These are phyloP conservation scores for Lasiodiplodia sp. DNA, from an alignment of 2,329 filamentous ascomycete species.

Conservation along the genomic window DNA sequence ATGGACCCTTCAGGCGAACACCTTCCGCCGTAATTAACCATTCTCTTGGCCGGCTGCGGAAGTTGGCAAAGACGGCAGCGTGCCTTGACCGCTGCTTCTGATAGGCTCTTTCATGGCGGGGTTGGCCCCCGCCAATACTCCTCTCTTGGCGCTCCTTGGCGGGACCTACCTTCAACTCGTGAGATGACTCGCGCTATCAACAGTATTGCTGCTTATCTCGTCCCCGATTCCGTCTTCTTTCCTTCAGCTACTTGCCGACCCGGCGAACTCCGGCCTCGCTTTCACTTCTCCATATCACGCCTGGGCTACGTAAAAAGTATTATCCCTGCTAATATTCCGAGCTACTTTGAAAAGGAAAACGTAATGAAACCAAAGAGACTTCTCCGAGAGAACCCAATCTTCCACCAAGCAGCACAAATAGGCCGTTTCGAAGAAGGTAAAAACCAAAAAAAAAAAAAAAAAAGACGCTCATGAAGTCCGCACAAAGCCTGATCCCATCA, in stretches of 20 bases:
- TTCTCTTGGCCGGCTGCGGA: constrained; percentile 14
- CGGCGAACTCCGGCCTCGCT: constrained; percentile 16
- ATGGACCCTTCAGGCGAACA: neutral
- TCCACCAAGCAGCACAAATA: neutral
- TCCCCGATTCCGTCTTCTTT: neutral
- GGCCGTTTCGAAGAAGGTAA: neutral
- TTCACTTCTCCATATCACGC: neutral
- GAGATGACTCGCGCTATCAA: neutral
- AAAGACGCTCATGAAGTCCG: neutral
- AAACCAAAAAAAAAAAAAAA: neutral
- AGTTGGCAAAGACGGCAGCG: neutral
- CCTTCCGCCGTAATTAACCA: neutral
- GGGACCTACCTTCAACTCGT: neutral
- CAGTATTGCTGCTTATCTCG: neutral
- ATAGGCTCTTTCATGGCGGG: neutral
- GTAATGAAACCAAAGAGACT: neutral
- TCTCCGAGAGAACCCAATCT: neutral
- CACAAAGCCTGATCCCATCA: neutral
- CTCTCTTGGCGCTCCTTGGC: constrained; percentile 14
- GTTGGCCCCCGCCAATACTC: neutral
- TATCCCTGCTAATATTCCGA: neutral
- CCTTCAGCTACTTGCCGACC: neutral
- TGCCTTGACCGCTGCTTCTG: neutral
- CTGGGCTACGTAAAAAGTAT: neutral
- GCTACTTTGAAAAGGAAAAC: neutral